Conservation (phyloP, 257 asterid species). For the Petunia secreta region DNA sequence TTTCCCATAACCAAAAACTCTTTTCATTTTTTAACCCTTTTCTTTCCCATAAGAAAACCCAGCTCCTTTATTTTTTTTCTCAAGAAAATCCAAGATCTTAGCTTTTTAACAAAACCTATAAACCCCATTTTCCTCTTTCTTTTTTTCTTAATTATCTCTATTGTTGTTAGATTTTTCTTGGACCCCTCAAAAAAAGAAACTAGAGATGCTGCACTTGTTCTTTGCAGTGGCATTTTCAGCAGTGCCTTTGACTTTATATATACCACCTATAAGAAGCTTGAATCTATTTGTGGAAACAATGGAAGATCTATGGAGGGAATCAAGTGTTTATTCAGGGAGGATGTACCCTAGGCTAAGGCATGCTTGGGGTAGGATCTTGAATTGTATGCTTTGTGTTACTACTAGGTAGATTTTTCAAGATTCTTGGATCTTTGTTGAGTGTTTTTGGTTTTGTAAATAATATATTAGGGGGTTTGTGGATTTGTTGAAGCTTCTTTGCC, state of each 20-base stretch:
- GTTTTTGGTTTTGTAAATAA: constrained; percentile 7
- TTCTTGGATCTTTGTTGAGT: not conserved
- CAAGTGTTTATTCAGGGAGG: constrained; percentile 56
- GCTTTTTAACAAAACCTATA: constrained; percentile 8
- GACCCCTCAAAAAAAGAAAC: not conserved
- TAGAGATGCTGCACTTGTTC: constrained; percentile 64
- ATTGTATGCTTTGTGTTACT: constrained; percentile 49
- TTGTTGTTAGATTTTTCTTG: too few species aligned
- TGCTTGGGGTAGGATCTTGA: constrained; percentile 73
- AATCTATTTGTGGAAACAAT: constrained; percentile 68
- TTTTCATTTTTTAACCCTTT: not conserved
- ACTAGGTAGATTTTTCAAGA: constrained; percentile 36
- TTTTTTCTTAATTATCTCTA: not conserved
- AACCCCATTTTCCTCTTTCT: not conserved
- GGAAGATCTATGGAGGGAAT: constrained; percentile 71
- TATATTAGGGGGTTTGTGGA: not conserved
- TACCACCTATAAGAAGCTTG: constrained; percentile 86
- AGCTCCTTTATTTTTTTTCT: not conserved
- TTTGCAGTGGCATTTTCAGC: constrained; percentile 82
- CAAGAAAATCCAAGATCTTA: not conserved
- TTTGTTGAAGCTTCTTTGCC: constrained; percentile 20
- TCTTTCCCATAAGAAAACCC: not conserved
- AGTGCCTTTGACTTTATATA: constrained; percentile 79
- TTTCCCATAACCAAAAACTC: not conserved
- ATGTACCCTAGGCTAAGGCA: constrained; percentile 64